These are phyloP conservation scores for Bipolaris victoriae DNA, from an alignment of 2,329 filamentous ascomycete species.

Conservation along the genomic window DNA sequence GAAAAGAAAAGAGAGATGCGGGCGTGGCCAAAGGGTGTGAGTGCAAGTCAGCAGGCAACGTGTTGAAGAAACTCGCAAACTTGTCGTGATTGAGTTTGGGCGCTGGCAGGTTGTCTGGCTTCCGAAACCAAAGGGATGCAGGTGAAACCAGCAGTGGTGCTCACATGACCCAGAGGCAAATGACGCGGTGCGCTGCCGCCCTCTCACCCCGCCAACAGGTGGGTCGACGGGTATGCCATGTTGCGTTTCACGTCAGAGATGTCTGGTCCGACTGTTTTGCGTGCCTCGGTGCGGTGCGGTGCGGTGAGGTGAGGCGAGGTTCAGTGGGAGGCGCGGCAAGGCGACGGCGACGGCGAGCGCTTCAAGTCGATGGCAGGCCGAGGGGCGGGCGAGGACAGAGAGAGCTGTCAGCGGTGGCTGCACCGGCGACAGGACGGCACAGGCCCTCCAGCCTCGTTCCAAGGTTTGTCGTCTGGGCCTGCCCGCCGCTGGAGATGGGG, in stretches of 20 bases:
- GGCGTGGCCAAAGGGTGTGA: constrained; percentile 8
- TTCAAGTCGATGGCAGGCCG: constrained; percentile 2
- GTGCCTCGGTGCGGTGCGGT: constrained; percentile 15
- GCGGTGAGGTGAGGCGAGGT: constrained; percentile 9
- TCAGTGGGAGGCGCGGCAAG: neutral
- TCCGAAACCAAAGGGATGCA: constrained; percentile 22
- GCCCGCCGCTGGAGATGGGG: constrained; percentile 22
- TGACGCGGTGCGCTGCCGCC: constrained; percentile 23
- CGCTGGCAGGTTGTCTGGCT: constrained; percentile 6
- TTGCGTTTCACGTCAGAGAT: constrained; percentile 26
- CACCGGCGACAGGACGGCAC: constrained; percentile 6
- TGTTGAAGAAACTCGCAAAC: constrained; percentile 13
- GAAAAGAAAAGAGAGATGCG: constrained; percentile 7
- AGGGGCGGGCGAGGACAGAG: neutral
- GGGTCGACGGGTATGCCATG: constrained; percentile 22
- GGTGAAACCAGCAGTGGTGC: constrained; percentile 21
- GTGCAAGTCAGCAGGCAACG: constrained; percentile 5
- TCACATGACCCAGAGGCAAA: constrained; percentile 23
- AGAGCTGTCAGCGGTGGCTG: constrained; percentile 5
- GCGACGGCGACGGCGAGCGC: constrained; percentile 2
- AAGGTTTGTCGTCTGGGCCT: constrained; percentile 23
- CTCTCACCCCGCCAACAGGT: constrained; percentile 27
- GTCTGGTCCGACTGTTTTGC: constrained; percentile 21
- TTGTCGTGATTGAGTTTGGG: constrained; percentile 10
- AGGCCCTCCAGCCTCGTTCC: constrained; percentile 12